These are phyloP conservation scores for Dactylis glomerata DNA, from an alignment of 176 grass and related monocot species.

Conservation along the genomic window DNA sequence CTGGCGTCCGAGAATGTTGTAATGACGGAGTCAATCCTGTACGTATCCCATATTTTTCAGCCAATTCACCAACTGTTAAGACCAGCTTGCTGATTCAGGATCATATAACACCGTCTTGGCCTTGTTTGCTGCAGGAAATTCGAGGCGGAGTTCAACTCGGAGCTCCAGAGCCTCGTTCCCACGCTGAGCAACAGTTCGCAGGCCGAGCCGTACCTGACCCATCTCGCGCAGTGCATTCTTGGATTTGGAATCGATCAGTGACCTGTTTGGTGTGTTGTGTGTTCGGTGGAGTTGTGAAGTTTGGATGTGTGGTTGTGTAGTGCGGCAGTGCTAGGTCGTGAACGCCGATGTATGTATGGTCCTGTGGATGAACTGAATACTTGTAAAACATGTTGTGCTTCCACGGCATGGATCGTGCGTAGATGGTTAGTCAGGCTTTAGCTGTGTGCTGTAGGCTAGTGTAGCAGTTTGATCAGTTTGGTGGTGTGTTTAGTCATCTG, in stretches of 20 bases:
- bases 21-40: constrained; percentile 82
- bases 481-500: background rate
- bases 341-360: background rate
- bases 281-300: background rate
- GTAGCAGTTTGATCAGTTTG: background rate
- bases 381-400: background rate
- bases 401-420: background rate
- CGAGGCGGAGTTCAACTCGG: constrained; percentile 79
- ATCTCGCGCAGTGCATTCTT: constrained; percentile 90
- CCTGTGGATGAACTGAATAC: background rate
- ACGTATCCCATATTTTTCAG: background rate
- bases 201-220: constrained; percentile 84
- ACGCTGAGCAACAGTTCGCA: constrained; percentile 76
- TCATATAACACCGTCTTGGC: constrained; percentile 9
- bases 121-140: constrained; percentile 68
- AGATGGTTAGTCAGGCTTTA: background rate
- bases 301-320: background rate
- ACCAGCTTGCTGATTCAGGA: background rate
- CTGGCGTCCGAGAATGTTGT: constrained; percentile 54
- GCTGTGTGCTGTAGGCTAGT: background rate
- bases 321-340: background rate
- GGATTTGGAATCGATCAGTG: constrained; percentile 65
- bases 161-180: constrained; percentile 75
- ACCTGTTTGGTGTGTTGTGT: background rate
- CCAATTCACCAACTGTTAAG: background rate